Evolutionary conservation across 2,329 filamentous ascomycete species (phyloP).

Genomic region (Fusarium siculi): DNA sequence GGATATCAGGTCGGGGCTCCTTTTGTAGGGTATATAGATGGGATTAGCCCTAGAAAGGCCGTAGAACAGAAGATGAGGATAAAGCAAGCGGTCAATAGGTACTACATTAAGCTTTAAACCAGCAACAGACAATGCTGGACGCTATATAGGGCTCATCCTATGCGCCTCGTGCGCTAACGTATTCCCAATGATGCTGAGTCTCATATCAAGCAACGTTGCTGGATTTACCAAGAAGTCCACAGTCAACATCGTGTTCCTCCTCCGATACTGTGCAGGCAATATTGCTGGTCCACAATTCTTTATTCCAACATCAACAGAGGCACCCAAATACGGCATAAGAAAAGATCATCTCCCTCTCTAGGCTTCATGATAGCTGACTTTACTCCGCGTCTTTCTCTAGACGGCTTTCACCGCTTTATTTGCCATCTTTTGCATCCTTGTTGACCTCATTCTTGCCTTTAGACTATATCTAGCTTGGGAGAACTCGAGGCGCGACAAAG

Average conservation of each 20-base stretch:
- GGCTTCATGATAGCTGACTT: rapidly evolving
- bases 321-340: background rate
- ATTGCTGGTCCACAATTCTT: background rate
- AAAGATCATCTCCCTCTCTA: rapidly evolving
- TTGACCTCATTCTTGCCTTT: background rate
- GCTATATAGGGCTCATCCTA: background rate
- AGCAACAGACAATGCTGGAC: background rate
- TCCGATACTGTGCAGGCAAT: background rate
- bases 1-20: background rate
- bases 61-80: background rate
- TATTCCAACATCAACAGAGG: rapidly evolving
- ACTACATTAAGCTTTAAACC: background rate
- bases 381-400: background rate
- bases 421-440: background rate
- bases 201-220: background rate
- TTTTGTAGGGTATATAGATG: background rate
- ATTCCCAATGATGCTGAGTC: background rate
- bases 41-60: background rate
- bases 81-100: rapidly evolving
- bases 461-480: background rate
- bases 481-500: background rate
- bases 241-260: background rate
- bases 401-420: background rate
- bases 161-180: background rate
- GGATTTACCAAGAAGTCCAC: background rate